Evolutionary conservation across 441 rosid genomes (phyloP).

Genomic region (Kokia cookei): DNA sequence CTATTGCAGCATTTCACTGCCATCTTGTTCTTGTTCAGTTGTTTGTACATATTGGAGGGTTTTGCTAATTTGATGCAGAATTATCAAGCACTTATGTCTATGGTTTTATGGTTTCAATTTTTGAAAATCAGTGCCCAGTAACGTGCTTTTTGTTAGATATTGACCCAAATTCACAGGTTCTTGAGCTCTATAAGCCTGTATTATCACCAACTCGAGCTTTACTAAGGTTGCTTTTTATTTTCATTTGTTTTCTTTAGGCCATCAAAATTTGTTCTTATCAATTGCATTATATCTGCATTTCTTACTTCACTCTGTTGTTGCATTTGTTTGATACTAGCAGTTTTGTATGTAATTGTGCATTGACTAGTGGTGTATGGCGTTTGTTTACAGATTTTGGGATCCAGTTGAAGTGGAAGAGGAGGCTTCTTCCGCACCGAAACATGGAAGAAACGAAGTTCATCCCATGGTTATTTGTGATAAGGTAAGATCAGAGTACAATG

Average conservation of each 20-base stretch:
- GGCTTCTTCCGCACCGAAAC: slow-evolving; percentile 24
- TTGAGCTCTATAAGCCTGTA: too few relatives aligned
- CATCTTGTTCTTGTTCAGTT: too few relatives aligned
- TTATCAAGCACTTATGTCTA: slow-evolving; percentile 4
- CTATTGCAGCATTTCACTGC: background rate
- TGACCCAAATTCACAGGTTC: too few relatives aligned
- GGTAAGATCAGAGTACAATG: slow-evolving; percentile 34
- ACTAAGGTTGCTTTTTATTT: background rate
- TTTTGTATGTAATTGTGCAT: background rate
- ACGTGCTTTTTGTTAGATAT: background rate
- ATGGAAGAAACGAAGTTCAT: slow-evolving; percentile 31
- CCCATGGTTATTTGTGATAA: slow-evolving; percentile 58
- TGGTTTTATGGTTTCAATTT: slow-evolving; percentile 4
- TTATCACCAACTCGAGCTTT: background rate
- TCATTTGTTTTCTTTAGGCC: background rate
- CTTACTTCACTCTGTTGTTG: background rate
- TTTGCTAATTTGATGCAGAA: slow-evolving; percentile 11
- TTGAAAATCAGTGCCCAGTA: background rate
- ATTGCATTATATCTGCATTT: background rate
- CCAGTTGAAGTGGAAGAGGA: slow-evolving; percentile 29
- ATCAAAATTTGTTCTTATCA: background rate
- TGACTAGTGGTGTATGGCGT: slow-evolving; percentile 3
- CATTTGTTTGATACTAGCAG: background rate
- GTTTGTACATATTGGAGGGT: too few relatives aligned
- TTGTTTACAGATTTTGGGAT: slow-evolving; percentile 48